A percentile compares a stretch with the other conserved stretches of the same genome.
phyloP scores from a whole-genome alignment of 1,284 basidiomycete genomes.

The Ustilago shanxiensis region DNA sequence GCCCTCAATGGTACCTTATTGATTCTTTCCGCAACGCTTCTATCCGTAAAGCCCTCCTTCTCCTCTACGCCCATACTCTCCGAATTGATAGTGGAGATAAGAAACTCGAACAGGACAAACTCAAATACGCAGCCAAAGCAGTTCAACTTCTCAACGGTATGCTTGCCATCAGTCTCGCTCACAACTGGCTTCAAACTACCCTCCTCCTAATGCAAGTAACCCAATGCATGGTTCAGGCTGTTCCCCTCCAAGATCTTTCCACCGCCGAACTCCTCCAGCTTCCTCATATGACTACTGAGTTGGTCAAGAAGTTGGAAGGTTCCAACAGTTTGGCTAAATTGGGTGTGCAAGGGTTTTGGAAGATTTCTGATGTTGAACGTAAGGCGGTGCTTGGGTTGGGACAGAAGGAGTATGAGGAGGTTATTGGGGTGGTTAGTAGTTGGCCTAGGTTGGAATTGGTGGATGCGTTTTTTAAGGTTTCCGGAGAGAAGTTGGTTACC shows the following conservation, averaged over 20 bases:
- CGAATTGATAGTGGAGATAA: constrained; percentile 71
- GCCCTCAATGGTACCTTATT: constrained; percentile 54
- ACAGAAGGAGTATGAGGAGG: constrained; percentile 73
- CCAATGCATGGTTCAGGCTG: constrained; percentile 85
- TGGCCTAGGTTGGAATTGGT: constrained; percentile 87
- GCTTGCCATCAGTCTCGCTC: constrained; percentile 84
- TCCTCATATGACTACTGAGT: constrained; percentile 56
- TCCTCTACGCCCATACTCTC: constrained; percentile 89
- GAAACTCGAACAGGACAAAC: constrained; percentile 48
- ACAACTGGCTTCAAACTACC: constrained; percentile 90
- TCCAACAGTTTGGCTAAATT: constrained; percentile 46
- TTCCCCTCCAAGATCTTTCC: constrained; percentile 71
- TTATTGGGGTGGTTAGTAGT: constrained; percentile 78
- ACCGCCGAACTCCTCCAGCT: constrained; percentile 64
- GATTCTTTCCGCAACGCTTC: constrained; percentile 53
- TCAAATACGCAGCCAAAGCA: constrained; percentile 54
- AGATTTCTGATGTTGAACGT: constrained; percentile 72
- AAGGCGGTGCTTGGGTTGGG: constrained; percentile 54
- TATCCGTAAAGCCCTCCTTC: constrained; percentile 64
- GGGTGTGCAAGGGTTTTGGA: constrained; percentile 67
- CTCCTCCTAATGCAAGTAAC: constrained; percentile 85
- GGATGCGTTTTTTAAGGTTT: constrained; percentile 84
- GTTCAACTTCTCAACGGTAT: constrained; percentile 80
- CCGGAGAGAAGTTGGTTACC: constrained; percentile 88
- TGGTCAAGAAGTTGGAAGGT: constrained; percentile 40